Evolutionary conservation across 345 rosid species (phyloP), one percentile per base, ranked within the genome.

Genomic region (Aquilaria yunnanensis): DNA sequence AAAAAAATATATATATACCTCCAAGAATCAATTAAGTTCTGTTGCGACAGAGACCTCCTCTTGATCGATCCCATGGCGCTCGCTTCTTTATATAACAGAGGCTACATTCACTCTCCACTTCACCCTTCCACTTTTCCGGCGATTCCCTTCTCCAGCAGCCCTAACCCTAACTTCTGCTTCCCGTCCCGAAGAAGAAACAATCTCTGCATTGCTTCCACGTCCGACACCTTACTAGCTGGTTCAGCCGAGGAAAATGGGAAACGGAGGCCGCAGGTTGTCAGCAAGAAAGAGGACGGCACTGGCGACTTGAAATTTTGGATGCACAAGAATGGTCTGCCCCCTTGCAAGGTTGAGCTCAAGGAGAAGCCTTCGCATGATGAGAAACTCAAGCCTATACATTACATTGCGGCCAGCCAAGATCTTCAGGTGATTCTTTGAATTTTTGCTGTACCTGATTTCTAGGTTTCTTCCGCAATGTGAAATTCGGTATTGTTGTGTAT

Each of bases 241-340:
- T 80, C 92, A 14, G 52, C 69, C n/a, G 79, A 79, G 47, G 83
- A 79, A 60, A 67, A 76, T 4, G 77, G 75, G 32, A 79, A 72
- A 63, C 62, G 66, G 7, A 11, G 14, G 37, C 65, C 51, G 14
- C 72, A 68, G 53, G 73, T 71, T 60, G 77, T 69, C 58, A 81
- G 79, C 78, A 82, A 61, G 71, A 84, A 75, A 74, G 86, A 73
- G 9, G 83, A 73, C 63, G 86, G 77, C 6, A 51, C 62, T 2
- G 81, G 54, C 14, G 97, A 87, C 77, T 83, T 93, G 80, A 93
- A 90, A 81, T 61, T 76, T 6, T 93, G 98, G 97, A 87, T 93
- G 98, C 96, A 88, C 67, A 77, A 77, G 70, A 90, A 86, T 4
- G 98, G 98, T 14, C 70, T 90, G 54, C 98, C 97, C 67, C 90